These are phyloP conservation scores for Musa balbisiana DNA, from an alignment of 202 grass and related monocot species.

Conservation along the genomic window DNA sequence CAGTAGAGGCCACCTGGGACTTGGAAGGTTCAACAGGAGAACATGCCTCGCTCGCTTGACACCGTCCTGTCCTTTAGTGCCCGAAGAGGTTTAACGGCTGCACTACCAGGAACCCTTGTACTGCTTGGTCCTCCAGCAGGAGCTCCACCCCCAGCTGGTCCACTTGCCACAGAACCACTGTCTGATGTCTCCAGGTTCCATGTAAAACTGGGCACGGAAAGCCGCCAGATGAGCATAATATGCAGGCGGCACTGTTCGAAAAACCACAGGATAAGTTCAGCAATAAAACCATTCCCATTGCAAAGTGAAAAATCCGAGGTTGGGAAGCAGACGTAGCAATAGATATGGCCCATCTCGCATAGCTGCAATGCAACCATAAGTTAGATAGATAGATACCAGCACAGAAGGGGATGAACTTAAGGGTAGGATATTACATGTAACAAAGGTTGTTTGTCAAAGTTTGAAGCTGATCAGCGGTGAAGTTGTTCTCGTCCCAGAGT, in stretches of 20 bases:
- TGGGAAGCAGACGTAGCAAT: background rate
- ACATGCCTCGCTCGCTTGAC: conserved; percentile 10
- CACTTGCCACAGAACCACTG: conserved; percentile 6
- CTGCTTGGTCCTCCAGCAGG: background rate
- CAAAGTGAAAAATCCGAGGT: background rate
- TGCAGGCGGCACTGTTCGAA: conserved; percentile 9
- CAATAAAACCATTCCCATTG: background rate
- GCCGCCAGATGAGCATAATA: conserved; percentile 20
- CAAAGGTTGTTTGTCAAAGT: conserved; percentile 7
- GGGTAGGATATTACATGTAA: background rate
- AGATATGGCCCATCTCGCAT: conserved; percentile 16
- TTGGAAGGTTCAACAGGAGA: conserved; percentile 2
- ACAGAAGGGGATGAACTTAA: background rate
- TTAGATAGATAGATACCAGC: background rate
- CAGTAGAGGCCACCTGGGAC: too few relatives aligned
- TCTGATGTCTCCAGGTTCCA: conserved; percentile 23
- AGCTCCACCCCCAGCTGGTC: conserved; percentile 1
- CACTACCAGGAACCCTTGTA: background rate
- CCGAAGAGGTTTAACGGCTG: conserved; percentile 5
- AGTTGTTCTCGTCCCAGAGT: conserved; percentile 20
- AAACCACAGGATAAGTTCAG: background rate
- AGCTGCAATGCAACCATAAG: background rate
- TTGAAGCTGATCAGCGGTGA: conserved; percentile 1
- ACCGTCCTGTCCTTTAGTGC: conserved; percentile 3
- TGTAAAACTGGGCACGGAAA: conserved; percentile 10